These are phyloP conservation scores for Stylonectria norvegica DNA, from an alignment of 2,329 filamentous ascomycete species.

Conservation along the genomic window DNA sequence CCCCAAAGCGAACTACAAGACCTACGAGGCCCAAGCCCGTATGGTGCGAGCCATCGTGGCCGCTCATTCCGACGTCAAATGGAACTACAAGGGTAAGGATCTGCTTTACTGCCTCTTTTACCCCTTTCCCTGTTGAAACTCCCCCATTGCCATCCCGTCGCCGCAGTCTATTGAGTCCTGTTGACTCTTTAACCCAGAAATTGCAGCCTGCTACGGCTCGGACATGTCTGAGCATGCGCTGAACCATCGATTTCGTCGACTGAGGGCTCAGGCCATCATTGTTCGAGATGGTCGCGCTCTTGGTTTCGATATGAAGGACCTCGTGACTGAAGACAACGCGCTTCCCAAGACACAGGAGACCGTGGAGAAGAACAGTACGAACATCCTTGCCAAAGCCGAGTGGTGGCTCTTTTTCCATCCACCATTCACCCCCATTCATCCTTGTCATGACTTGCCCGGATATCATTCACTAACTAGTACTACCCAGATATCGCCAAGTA, in stretches of 20 bases:
- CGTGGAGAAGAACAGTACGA: conserved; percentile 42
- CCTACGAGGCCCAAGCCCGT: conserved; percentile 57
- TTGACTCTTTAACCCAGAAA: conserved; percentile 41
- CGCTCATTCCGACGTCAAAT: conserved; percentile 50
- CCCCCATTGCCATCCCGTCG: background rate
- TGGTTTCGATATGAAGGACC: conserved; percentile 42
- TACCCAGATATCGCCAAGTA: conserved; percentile 56
- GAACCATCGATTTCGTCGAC: conserved; percentile 50
- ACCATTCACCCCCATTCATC: background rate
- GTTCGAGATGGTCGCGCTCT: conserved; percentile 34
- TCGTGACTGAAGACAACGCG: conserved; percentile 33
- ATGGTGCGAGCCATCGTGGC: conserved; percentile 60
- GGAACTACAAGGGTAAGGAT: conserved; percentile 60
- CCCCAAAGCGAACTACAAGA: conserved; percentile 53
- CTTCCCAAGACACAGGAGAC: conserved; percentile 38
- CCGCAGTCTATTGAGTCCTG: conserved; percentile 19
- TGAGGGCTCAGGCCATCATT: conserved; percentile 41
- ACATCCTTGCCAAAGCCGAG: conserved; percentile 2
- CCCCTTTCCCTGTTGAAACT: background rate
- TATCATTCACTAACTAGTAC: background rate
- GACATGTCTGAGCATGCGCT: conserved; percentile 46
- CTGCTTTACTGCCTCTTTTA: conserved; percentile 1
- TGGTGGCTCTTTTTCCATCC: background rate
- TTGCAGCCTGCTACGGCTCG: conserved; percentile 46
- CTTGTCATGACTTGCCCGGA: conserved; percentile 2